Evolutionary conservation across 306 rosid species (phyloP).

Genomic region (Dicorynia guianensis): DNA sequence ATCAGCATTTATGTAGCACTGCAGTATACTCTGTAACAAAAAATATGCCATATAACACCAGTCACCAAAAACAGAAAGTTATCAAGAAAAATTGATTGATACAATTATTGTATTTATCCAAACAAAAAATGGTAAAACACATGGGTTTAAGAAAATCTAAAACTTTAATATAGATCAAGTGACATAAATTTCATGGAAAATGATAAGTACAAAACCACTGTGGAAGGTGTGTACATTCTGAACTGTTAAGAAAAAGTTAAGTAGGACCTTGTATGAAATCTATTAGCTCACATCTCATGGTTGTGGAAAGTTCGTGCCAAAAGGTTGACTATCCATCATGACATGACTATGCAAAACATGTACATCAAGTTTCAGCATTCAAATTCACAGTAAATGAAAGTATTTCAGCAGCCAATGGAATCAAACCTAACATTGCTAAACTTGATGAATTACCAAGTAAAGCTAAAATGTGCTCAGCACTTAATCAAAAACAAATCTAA

Average conservation of each 20-base stretch:
- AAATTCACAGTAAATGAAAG: conserved; percentile 18
- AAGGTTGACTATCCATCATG: no score
- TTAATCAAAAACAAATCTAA: neutral
- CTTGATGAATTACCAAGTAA: conserved; percentile 21
- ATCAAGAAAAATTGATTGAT: neutral
- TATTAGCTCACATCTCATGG: no score
- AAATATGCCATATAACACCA: conserved; percentile 28
- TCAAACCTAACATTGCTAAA: conserved; percentile 31
- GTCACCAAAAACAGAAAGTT: conserved; percentile 33
- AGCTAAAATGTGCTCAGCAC: conserved; percentile 17
- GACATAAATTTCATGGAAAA: conserved; percentile 21
- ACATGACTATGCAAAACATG: neutral
- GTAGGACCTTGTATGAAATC: no score
- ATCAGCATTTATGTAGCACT: conserved; percentile 63
- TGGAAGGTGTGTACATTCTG: no score
- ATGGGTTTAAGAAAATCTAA: conserved; percentile 10
- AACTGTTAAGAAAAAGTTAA: no score
- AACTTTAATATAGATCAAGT: conserved; percentile 14
- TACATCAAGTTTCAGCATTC: conserved; percentile 18
- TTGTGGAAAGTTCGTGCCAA: no score
- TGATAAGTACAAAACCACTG: no score
- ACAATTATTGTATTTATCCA: conserved; percentile 7
- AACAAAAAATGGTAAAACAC: conserved; percentile 16
- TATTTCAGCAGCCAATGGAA: conserved; percentile 32
- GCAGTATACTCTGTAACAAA: conserved; percentile 75